Evolutionary conservation across 768 basidiomycete species (phyloP).

Genomic region (Mycena floridula): DNA sequence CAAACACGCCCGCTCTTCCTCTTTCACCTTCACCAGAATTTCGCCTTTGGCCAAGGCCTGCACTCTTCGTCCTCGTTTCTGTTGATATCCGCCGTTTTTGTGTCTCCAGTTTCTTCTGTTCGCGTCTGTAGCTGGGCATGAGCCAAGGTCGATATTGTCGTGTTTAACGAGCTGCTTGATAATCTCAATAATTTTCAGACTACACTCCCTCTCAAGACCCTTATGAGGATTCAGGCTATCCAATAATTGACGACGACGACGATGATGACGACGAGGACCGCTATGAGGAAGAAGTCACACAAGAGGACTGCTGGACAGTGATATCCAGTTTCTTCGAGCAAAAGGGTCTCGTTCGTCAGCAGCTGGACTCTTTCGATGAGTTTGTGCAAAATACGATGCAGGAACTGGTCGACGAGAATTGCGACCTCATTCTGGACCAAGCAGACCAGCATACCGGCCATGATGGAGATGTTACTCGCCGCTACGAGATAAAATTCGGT

Average conservation of each 20-base stretch:
- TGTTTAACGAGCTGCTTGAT: no score
- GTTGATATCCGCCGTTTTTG: no score
- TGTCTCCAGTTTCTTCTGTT: no score
- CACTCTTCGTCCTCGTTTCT: no score
- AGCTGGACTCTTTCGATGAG: slow-evolving; percentile 97
- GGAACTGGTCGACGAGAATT: slow-evolving; percentile 94
- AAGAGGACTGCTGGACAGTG: slow-evolving; percentile 93
- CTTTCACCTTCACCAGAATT: no score
- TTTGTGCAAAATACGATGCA: slow-evolving; percentile 99
- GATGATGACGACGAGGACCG: slow-evolving; percentile 45
- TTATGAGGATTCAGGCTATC: slow-evolving; percentile 49
- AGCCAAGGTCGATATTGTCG: neutral
- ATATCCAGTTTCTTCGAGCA: slow-evolving; percentile 96
- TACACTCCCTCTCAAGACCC: slow-evolving; percentile 41
- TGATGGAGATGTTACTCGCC: slow-evolving; percentile 71
- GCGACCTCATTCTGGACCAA: slow-evolving; percentile 95
- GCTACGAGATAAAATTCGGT: slow-evolving; percentile 95
- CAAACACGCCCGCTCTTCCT: no score
- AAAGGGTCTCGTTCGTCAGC: slow-evolving; percentile 96
- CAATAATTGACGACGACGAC: slow-evolving; percentile 48
- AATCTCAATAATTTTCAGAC: no score
- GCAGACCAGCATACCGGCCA: slow-evolving; percentile 93
- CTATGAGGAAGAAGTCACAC: slow-evolving; percentile 76
- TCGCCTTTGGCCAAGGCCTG: no score
- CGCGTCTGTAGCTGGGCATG: no score